Percentiles rank a stretch among this genome's conserved stretches.
Conservation (phyloP, 306 rosid genomes). For the Trifolium dubium region DNA sequence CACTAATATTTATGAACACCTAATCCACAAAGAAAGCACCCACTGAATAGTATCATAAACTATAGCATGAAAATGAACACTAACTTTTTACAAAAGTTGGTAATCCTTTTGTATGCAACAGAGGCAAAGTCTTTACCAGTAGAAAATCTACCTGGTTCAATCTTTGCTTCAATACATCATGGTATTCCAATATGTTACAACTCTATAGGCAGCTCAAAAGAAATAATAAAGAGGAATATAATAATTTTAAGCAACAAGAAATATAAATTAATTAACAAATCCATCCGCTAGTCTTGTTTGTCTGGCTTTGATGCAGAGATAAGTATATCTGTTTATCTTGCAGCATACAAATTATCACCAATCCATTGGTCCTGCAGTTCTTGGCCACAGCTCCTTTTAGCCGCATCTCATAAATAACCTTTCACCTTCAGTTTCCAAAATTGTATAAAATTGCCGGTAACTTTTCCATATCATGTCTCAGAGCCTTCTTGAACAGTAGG, state of each 20-base stretch:
- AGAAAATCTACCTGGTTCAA: slow-evolving; percentile 44
- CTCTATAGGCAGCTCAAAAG: slow-evolving; percentile 57
- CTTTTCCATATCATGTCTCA: slow-evolving; percentile 53
- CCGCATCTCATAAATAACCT: slow-evolving; percentile 34
- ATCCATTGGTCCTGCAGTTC: slow-evolving; percentile 40
- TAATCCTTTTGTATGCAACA: slow-evolving; percentile 47
- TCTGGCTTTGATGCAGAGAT: slow-evolving; percentile 43
- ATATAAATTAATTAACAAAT: slow-evolving; percentile 75
- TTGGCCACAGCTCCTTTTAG: slow-evolving; percentile 18
- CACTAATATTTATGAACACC: neutral
- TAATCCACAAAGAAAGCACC: too few relatives aligned
- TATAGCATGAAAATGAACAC: slow-evolving; percentile 30
- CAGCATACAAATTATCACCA: slow-evolving; percentile 42
- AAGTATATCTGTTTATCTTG: slow-evolving; percentile 39
- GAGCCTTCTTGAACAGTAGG: slow-evolving; percentile 80
- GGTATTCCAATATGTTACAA: slow-evolving; percentile 11
- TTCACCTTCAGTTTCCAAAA: slow-evolving; percentile 45
- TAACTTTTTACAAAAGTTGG: slow-evolving; percentile 43
- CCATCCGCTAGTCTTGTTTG: slow-evolving; percentile 48
- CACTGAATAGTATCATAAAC: slow-evolving; percentile 1
- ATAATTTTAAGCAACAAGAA: slow-evolving; percentile 59
- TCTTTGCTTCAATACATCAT: neutral
- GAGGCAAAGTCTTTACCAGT: slow-evolving; percentile 39
- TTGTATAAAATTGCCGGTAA: slow-evolving; percentile 22
- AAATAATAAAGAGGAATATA: slow-evolving; percentile 35